Evolutionary conservation across 129 eudicot genomes (phyloP).

Genomic region (sunflower (Helianthus annuus)): HanXRQr2.0-SUNRISE NC_035446.2:101261183-101261682

Average conservation of each 20-base stretch:
- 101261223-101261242: constrained; percentile 25
- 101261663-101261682: too few species aligned
- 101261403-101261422: constrained; percentile 9
- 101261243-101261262: constrained; percentile 22
- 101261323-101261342: background rate
- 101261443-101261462: background rate
- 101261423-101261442: background rate
- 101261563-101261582: too few species aligned
- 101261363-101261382: background rate
- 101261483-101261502: background rate
- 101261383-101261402: background rate
- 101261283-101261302: background rate
- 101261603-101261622: too few species aligned
- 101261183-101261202: constrained; percentile 11
- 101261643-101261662: too few species aligned
- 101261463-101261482: constrained; percentile 1
- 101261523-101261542: too few species aligned
- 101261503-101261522: too few species aligned
- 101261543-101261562: too few species aligned
- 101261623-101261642: too few species aligned
- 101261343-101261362: background rate
- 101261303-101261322: background rate
- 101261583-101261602: too few species aligned
- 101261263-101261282: constrained; percentile 24
- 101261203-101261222: constrained; percentile 30